phyloP scores from a whole-genome alignment of 139 green algal species.

The Marvania coccoides region DNA sequence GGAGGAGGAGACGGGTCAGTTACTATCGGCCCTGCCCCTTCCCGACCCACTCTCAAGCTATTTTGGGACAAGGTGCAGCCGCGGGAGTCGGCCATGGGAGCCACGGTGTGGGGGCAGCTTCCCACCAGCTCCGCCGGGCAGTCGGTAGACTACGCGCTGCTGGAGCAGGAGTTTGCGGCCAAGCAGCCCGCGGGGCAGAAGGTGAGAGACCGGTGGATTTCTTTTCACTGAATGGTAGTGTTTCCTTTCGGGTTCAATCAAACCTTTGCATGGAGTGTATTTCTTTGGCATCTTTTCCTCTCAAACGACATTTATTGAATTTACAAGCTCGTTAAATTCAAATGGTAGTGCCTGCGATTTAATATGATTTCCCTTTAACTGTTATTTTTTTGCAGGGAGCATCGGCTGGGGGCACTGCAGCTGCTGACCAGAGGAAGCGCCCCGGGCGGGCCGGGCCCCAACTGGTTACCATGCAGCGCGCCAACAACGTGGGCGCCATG shows the following conservation, averaged over 20 bases:
- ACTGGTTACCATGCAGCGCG: constrained; percentile 23
- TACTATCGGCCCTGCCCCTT: background rate
- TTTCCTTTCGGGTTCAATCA: no score
- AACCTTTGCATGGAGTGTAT: no score
- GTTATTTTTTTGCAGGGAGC: no score
- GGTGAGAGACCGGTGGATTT: background rate
- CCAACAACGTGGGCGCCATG: constrained; percentile 30
- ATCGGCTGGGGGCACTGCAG: no score
- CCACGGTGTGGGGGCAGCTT: constrained; percentile 30
- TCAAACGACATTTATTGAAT: no score
- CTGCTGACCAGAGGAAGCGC: no score
- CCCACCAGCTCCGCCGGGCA: background rate
- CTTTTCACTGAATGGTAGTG: background rate
- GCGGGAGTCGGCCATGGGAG: constrained; percentile 1
- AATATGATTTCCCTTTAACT: no score
- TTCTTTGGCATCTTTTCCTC: no score
- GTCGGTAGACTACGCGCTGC: constrained; percentile 19
- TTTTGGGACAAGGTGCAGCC: constrained; percentile 34
- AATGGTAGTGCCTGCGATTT: no score
- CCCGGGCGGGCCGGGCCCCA: background rate
- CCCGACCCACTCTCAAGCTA: constrained; percentile 31
- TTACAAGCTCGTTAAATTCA: no score
- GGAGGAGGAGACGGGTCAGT: no score
- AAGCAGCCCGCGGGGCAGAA: no score
- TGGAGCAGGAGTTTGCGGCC: constrained; percentile 38